Evolutionary conservation across 768 basidiomycete species (phyloP).

Genomic region (Macrolepiota fuliginosa): DNA sequence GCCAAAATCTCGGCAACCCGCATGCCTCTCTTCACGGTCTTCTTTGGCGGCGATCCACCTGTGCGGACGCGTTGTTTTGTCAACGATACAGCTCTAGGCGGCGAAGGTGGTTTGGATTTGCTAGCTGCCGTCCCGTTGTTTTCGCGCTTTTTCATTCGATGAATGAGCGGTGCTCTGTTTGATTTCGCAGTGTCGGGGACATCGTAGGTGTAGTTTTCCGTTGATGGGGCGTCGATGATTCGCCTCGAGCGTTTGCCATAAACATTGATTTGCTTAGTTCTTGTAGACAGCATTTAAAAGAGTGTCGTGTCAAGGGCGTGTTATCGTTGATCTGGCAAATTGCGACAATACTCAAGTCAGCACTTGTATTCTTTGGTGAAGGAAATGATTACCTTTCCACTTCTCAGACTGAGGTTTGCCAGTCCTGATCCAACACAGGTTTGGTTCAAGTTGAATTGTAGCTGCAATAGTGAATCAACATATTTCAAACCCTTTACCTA

Average conservation of each 20-base stretch:
- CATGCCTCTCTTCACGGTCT: neutral
- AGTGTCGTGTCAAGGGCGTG: slow-evolving; percentile 9
- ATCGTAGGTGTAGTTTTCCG: slow-evolving; percentile 38
- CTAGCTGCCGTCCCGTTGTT: neutral
- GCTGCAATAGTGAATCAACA: neutral
- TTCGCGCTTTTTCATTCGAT: slow-evolving; percentile 19
- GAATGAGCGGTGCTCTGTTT: slow-evolving; percentile 17
- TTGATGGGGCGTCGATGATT: slow-evolving; percentile 45
- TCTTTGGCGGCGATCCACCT: neutral
- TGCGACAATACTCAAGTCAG: neutral
- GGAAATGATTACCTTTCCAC: neutral
- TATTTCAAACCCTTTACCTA: neutral
- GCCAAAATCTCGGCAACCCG: slow-evolving; percentile 8
- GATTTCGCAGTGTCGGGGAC: slow-evolving; percentile 35
- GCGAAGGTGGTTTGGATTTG: slow-evolving; percentile 2
- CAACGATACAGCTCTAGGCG: slow-evolving; percentile 12
- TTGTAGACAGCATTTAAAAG: slow-evolving; percentile 50
- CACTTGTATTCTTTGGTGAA: neutral
- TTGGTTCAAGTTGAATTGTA: slow-evolving; percentile 20
- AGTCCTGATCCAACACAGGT: slow-evolving; percentile 11
- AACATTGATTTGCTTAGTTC: slow-evolving; percentile 62
- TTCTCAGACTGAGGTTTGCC: neutral
- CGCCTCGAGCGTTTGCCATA: slow-evolving; percentile 66
- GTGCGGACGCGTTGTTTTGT: slow-evolving; percentile 2
- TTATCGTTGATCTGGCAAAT: neutral